Evolutionary conservation across 345 rosid species (phyloP).

Genomic region (Brassica incana): DNA sequence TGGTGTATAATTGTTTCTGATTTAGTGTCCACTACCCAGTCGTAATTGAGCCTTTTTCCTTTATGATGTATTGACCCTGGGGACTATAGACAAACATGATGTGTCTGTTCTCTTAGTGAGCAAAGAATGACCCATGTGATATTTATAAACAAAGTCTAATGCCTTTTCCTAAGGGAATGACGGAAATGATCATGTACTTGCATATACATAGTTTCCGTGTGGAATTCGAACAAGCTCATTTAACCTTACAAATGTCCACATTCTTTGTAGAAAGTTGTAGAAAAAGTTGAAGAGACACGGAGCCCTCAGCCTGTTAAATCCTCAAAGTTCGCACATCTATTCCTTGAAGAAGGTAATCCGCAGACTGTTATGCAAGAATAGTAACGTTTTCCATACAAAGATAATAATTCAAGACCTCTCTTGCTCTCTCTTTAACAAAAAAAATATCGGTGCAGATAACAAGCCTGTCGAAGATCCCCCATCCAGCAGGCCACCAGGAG

Average conservation of each 20-base stretch:
- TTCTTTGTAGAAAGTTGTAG: constrained; percentile 49
- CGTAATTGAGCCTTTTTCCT: neutral
- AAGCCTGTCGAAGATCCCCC: constrained; percentile 52
- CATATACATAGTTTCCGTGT: constrained; percentile 1
- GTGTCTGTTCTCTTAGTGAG: constrained; percentile 6
- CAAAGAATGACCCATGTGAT: constrained; percentile 14
- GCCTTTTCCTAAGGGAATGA: neutral
- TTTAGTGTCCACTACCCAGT: neutral
- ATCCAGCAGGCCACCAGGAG: constrained; percentile 48
- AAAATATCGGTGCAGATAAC: constrained; percentile 53
- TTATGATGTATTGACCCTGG: constrained; percentile 7
- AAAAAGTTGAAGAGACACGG: constrained; percentile 50
- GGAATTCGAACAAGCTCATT: constrained; percentile 13
- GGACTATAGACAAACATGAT: constrained; percentile 7
- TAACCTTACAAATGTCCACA: constrained; percentile 23
- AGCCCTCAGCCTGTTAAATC: constrained; percentile 52
- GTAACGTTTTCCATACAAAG: neutral
- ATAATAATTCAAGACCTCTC: constrained; percentile 6
- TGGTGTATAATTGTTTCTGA: constrained; percentile 5
- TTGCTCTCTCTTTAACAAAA: neutral
- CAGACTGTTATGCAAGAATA: constrained; percentile 10
- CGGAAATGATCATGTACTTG: constrained; percentile 1
- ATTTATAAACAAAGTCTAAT: constrained; percentile 9
- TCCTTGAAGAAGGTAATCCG: constrained; percentile 78
- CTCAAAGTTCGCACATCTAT: constrained; percentile 89